Conservation (phyloP, 345 rosid species). For the Triadica sebifera region DNA sequence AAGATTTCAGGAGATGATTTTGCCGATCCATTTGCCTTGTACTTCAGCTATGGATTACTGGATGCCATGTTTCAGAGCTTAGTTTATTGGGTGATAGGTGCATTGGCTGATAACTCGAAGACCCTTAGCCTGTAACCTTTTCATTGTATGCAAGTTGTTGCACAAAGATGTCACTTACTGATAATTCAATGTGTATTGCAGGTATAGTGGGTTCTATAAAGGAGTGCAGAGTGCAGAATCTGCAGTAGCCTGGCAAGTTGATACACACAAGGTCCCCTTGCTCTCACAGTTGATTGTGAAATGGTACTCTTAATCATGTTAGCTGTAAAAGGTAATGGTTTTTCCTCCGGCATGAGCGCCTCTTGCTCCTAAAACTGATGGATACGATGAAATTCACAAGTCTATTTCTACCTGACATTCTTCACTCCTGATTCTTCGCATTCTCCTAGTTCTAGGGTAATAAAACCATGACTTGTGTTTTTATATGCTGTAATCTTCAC, state of each 20-base stretch:
- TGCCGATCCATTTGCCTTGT: slow-evolving; percentile 70
- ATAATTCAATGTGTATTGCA: slow-evolving; percentile 11
- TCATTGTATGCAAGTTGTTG: too few species aligned
- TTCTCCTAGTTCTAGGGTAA: too few species aligned
- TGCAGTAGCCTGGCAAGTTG: slow-evolving; percentile 94
- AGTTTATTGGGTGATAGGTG: slow-evolving; percentile 91
- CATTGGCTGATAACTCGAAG: slow-evolving; percentile 77
- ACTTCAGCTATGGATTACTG: slow-evolving; percentile 72
- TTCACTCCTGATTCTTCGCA: too few species aligned
- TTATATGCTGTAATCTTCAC: too few species aligned
- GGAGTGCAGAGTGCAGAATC: slow-evolving; percentile 95
- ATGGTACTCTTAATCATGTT: slow-evolving; percentile 60
- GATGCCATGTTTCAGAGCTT: slow-evolving; percentile 87
- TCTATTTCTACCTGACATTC: too few species aligned
- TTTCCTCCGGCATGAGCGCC: too few species aligned
- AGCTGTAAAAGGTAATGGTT: slow-evolving; percentile 47
- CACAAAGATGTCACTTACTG: neutral
- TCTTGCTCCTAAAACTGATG: too few species aligned
- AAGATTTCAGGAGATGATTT: slow-evolving; percentile 55
- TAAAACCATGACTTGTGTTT: too few species aligned
- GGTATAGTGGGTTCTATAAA: slow-evolving; percentile 84
- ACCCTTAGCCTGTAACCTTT: slow-evolving; percentile 59
- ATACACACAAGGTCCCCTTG: slow-evolving; percentile 55
- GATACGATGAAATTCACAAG: too few species aligned
- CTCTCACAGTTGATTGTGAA: slow-evolving; percentile 53